A percentile compares a stretch with the other conserved stretches of the same genome.
These are phyloP conservation scores for Arthromyces matolae DNA, from an alignment of 768 basidiomycete genomes.

Conservation along the genomic window DNA sequence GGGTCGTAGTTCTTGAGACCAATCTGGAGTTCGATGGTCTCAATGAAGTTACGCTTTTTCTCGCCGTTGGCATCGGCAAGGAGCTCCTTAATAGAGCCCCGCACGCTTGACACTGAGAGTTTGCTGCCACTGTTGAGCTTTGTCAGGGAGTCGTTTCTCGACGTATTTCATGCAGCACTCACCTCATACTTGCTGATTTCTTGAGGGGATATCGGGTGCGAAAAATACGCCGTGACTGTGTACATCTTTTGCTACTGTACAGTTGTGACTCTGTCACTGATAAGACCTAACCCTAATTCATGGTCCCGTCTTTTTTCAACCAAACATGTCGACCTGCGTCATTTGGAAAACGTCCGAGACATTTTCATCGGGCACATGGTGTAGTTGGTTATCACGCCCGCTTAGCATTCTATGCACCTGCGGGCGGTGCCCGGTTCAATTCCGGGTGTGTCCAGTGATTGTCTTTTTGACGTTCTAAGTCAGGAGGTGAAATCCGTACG, in stretches of 20 bases:
- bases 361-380: too few species aligned
- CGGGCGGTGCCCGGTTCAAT: too few species aligned
- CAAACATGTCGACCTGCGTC: too few species aligned
- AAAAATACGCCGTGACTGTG: slow-evolving; percentile 12
- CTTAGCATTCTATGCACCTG: too few species aligned
- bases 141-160: not conserved
- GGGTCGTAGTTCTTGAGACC: slow-evolving; percentile 99
- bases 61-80: slow-evolving; percentile 81
- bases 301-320: too few species aligned
- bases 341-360: too few species aligned
- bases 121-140: slow-evolving; percentile 41
- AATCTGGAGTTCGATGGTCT: slow-evolving; percentile 95
- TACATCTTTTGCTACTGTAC: slow-evolving; percentile 24
- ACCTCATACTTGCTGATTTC: slow-evolving; percentile 23
- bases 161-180: slow-evolving; percentile 5
- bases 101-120: slow-evolving; percentile 99
- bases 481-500: too few species aligned
- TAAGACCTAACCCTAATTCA: slow-evolving; percentile 18
- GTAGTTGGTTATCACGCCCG: too few species aligned
- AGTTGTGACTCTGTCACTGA: slow-evolving; percentile 24
- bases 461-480: too few species aligned
- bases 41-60: slow-evolving; percentile 90
- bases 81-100: slow-evolving; percentile 92
- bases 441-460: too few species aligned
- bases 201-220: slow-evolving; percentile 18